phyloP scores from a whole-genome alignment of 768 basidiomycete species.

The Lactarius sanguifluus region DNA sequence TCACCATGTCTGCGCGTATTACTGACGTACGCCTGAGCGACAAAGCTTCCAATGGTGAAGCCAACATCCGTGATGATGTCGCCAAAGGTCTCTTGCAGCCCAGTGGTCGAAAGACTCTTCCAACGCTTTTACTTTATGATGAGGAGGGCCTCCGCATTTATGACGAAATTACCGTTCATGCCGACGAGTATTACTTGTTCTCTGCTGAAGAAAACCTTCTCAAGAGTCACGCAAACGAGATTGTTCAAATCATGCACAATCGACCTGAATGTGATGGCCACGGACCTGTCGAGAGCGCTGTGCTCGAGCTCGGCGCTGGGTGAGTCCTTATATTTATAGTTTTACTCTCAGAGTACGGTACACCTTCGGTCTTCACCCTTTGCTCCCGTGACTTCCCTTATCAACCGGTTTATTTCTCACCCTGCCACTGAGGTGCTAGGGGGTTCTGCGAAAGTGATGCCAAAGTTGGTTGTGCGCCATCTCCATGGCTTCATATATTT shows the following conservation, averaged over 20 bases:
- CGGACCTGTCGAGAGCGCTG: constrained; percentile 47
- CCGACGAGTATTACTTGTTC: constrained; percentile 88
- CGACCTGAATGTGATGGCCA: constrained; percentile 32
- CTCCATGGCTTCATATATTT: background rate
- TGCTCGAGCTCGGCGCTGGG: constrained; percentile 96
- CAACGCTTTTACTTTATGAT: constrained; percentile 85
- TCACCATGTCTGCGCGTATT: constrained; percentile 40
- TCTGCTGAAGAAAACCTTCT: constrained; percentile 85
- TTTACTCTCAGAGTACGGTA: background rate
- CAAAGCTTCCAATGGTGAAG: constrained; percentile 35
- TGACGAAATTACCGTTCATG: constrained; percentile 79
- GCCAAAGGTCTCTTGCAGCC: constrained; percentile 56
- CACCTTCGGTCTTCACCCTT: background rate
- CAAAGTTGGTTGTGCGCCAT: background rate
- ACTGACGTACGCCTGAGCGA: constrained; percentile 48
- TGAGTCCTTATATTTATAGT: constrained; percentile 44
- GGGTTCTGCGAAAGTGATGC: background rate
- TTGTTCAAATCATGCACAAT: constrained; percentile 70
- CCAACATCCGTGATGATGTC: constrained; percentile 46
- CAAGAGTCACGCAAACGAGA: constrained; percentile 66
- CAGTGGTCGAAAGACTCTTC: constrained; percentile 58
- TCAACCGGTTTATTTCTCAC: background rate
- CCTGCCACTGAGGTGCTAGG: background rate
- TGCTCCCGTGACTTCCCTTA: background rate
- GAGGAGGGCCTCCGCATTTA: constrained; percentile 83